phyloP scores from a whole-genome alignment of 768 basidiomycete species.

The Ramaria sp. region DNA sequence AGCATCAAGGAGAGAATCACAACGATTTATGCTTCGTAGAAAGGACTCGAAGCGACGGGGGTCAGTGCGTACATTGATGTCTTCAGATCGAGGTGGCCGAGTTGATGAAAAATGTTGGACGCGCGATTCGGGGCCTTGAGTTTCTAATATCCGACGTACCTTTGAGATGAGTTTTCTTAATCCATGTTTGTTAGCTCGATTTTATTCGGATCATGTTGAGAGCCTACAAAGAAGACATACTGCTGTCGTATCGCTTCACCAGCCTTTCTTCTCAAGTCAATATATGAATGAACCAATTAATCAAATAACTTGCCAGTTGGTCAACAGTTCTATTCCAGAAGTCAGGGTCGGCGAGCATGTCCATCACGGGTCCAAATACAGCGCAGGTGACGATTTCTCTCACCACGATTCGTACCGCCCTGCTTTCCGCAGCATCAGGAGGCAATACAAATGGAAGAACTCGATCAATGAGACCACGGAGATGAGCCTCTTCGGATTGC shows the following conservation, averaged over 20 bases:
- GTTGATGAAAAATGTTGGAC: slow-evolving; percentile 23
- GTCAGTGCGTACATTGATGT: slow-evolving; percentile 75
- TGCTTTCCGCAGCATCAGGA: slow-evolving; percentile 59
- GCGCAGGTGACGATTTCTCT: slow-evolving; percentile 78
- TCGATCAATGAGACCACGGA: slow-evolving; percentile 57
- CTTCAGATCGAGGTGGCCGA: slow-evolving; percentile 39
- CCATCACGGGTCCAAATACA: slow-evolving; percentile 78
- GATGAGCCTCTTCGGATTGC: slow-evolving; percentile 82
- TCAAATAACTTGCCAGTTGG: slow-evolving; percentile 59
- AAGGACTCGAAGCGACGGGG: slow-evolving; percentile 84
- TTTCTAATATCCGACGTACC: slow-evolving; percentile 75
- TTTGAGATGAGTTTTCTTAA: slow-evolving; percentile 74
- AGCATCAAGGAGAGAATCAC: slow-evolving; percentile 79
- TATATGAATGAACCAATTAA: background rate
- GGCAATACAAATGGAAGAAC: slow-evolving; percentile 68
- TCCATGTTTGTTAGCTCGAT: background rate
- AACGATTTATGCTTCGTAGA: slow-evolving; percentile 70
- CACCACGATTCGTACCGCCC: slow-evolving; percentile 57
- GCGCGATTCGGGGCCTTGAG: slow-evolving; percentile 52
- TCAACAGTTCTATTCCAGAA: slow-evolving; percentile 95
- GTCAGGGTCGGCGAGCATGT: slow-evolving; percentile 91
- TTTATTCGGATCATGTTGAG: background rate
- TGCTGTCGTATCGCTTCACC: slow-evolving; percentile 62
- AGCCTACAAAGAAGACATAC: slow-evolving; percentile 22
- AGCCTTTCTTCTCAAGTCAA: slow-evolving; percentile 28